phyloP scores from a whole-genome alignment of 176 grass and related monocot genomes.

The Stipa capillata region DNA sequence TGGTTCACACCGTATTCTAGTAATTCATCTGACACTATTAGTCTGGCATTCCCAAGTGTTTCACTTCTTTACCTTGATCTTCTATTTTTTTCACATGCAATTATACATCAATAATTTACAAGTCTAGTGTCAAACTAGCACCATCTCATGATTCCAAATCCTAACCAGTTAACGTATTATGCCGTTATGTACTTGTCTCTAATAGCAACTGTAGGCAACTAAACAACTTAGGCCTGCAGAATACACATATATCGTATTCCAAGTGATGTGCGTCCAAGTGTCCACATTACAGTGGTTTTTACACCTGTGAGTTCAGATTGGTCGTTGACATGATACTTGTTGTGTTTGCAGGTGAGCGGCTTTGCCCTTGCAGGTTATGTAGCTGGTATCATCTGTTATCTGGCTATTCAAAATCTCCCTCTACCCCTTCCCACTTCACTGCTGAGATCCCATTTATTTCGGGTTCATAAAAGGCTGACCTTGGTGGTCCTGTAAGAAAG shows the following conservation, averaged over 20 bases:
- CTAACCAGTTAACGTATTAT: neutral
- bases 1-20: neutral
- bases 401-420: slow-evolving; percentile 56
- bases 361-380: slow-evolving; percentile 94
- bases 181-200: neutral
- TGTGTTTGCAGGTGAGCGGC: slow-evolving; percentile 72
- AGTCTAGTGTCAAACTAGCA: neutral
- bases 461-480: slow-evolving; percentile 35
- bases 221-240: neutral
- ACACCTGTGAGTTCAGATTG: neutral
- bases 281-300: neutral
- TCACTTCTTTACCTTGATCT: neutral
- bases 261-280: neutral
- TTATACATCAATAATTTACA: neutral
- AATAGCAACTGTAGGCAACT: neutral
- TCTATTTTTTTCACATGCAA: neutral
- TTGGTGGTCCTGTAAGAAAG: slow-evolving; percentile 11
- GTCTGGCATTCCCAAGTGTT: neutral
- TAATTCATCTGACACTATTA: neutral
- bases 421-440: slow-evolving; percentile 57
- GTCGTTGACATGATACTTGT: neutral
- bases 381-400: slow-evolving; percentile 71
- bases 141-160: neutral
- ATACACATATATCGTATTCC: neutral
- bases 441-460: slow-evolving; percentile 66